These are phyloP conservation scores for Lactarius indigo DNA, from an alignment of 768 basidiomycete species.

Conservation along the genomic window DNA sequence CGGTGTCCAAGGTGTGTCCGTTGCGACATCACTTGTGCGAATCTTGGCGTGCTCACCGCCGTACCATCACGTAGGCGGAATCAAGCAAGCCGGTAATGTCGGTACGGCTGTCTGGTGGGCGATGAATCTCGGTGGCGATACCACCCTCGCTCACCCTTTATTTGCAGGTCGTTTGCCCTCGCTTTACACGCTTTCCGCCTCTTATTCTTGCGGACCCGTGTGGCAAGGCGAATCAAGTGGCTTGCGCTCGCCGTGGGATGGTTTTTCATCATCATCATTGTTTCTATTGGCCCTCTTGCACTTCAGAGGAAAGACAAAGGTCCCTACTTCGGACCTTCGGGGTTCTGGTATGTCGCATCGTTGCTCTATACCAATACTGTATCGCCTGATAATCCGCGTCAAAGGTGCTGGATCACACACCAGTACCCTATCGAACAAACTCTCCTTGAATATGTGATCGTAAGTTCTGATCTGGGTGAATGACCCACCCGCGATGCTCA, in stretches of 20 bases:
- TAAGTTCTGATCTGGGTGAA: constrained; percentile 27
- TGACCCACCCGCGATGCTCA: neutral
- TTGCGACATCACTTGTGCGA: neutral
- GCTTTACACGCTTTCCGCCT: constrained; percentile 37
- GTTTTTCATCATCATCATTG: constrained; percentile 34
- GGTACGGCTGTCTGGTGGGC: constrained; percentile 41
- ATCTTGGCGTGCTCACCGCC: neutral
- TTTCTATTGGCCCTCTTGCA: constrained; percentile 37
- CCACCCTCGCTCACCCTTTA: constrained; percentile 29
- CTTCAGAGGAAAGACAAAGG: constrained; percentile 36
- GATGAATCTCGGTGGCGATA: constrained; percentile 10
- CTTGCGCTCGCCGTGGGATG: constrained; percentile 36
- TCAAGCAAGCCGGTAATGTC: constrained; percentile 44
- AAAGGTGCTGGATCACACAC: constrained; percentile 45
- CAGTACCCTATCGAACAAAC: constrained; percentile 39
- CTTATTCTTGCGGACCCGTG: constrained; percentile 38
- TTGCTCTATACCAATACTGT: neutral
- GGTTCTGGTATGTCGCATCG: constrained; percentile 37
- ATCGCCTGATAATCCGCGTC: neutral
- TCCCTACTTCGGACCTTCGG: constrained; percentile 44
- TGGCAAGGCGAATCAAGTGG: constrained; percentile 29
- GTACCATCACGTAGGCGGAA: constrained; percentile 28
- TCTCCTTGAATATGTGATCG: constrained; percentile 45
- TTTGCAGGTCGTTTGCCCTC: constrained; percentile 33
- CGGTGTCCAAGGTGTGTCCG: constrained; percentile 29